Evolutionary conservation across 257 asterid genomes (phyloP), one percentile per base, ranked within the genome.

Genomic region (Prunella vulgaris): DNA sequence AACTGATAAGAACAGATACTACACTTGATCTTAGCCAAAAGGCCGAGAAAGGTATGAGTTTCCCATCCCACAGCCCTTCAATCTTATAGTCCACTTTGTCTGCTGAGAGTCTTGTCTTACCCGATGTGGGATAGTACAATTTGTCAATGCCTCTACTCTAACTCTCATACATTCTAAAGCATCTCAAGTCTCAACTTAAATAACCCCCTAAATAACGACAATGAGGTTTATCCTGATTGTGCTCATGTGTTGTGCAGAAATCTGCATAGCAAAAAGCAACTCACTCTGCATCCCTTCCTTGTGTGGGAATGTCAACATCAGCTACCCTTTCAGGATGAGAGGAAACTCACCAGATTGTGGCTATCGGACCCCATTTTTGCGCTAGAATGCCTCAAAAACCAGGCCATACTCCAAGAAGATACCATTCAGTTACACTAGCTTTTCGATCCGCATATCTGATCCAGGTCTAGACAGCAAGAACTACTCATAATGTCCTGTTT

Each of bases 21-120:
- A 86, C 89, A 87, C 93, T 84, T 80, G 88, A 88, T 82, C 88
- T 88, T 84, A 83, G 88, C 90, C 95, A 90, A 90, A 84, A 86
- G 97, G 95, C 91, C 92, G 92, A 88, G 95, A 85, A 38, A 38
- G 46, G 46, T 38, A 38, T 38, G 46, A 38, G n/a, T 38, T 10
- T 2, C 2, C 4, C 1, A 2, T 10, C 10, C 4, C 13, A 3
- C 14, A 38, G 14, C 6, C 42, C 42, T 35, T 9, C 42, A 1
- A 2, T 4, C 9, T 35, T 35, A 35, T 35, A 35, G 13, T 35
- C 12, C 42, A 35, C 9, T 35, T 9, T 35, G 13, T 7, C 42
- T 35, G 1, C 42, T 35, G 3, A 35, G 13, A 7, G 7, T 35
- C 42, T 7, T 7, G 13, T 35, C 42, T 7, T 9, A 35, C 12